Conservation (phyloP, 345 rosid genomes). For the Psidium guajava region DNA sequence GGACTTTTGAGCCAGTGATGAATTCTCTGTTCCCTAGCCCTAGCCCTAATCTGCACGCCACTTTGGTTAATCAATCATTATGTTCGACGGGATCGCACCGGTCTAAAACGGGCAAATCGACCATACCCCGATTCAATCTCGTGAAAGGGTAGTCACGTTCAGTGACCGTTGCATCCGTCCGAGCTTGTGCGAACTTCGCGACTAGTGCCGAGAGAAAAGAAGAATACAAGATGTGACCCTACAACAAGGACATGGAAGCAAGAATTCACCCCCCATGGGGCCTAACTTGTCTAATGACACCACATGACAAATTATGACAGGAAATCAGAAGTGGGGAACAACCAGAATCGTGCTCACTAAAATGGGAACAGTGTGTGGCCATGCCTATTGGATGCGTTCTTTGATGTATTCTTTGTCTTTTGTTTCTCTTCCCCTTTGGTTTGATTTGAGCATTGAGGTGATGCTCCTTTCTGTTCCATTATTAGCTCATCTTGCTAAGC, state of each 20-base stretch:
- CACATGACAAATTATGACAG: not conserved
- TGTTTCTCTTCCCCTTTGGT: not conserved
- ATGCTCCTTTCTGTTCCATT: not conserved
- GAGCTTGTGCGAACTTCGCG: not conserved
- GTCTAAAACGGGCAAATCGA: not conserved
- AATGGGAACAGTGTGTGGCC: conserved; percentile 16
- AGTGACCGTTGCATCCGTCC: not conserved
- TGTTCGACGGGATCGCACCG: not conserved
- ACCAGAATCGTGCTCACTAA: conserved; percentile 9
- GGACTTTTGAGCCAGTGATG: not conserved
- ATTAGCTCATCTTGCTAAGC: not conserved
- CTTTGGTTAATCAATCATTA: not conserved
- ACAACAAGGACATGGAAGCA: conserved; percentile 6
- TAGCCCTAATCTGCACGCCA: not conserved
- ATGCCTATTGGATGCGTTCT: not conserved
- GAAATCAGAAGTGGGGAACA: conserved; percentile 6
- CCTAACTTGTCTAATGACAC: conserved; percentile 12
- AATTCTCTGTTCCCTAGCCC: not conserved
- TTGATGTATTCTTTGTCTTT: not conserved
- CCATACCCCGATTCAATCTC: not conserved
- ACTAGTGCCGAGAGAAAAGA: not conserved
- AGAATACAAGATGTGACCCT: not conserved
- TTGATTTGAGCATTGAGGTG: not conserved
- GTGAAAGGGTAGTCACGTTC: not conserved
- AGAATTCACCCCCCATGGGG: conserved; percentile 16